These are phyloP conservation scores for Nepenthes mirabilis DNA, from an alignment of 148 eudicot genomes.

Conservation along the genomic window DNA sequence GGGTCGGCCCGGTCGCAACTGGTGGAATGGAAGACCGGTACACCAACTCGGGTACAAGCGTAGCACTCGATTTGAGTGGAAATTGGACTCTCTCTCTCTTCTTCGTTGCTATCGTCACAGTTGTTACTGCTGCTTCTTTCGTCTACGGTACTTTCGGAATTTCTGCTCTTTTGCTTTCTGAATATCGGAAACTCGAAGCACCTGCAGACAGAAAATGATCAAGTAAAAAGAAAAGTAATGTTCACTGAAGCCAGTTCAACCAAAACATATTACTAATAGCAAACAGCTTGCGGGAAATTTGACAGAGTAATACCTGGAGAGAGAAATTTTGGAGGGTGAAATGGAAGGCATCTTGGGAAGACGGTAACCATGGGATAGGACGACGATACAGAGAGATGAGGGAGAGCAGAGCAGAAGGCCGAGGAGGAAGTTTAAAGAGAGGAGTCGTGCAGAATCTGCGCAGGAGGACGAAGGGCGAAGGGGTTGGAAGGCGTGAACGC, in stretches of 20 bases:
- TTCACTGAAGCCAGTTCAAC: not conserved
- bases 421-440: not conserved
- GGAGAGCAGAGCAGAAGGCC: not conserved
- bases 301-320: constrained; percentile 1
- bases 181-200: not conserved
- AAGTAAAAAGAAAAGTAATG: too few relatives aligned
- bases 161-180: not conserved
- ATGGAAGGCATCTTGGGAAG: not conserved
- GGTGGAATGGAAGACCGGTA: constrained; percentile 88
- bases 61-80: constrained; percentile 50
- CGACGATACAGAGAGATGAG: not conserved
- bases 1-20: constrained; percentile 72
- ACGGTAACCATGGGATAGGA: not conserved
- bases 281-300: not conserved
- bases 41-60: constrained; percentile 83
- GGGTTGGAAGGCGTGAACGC: not conserved
- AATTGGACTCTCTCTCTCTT: constrained; percentile 16
- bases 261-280: not conserved
- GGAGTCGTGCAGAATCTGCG: not conserved
- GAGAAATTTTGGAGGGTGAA: not conserved
- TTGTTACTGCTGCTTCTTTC: not conserved
- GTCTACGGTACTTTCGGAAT: not conserved
- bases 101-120: constrained; percentile 11
- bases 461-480: not conserved
- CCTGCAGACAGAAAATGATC: not conserved